phyloP scores from a whole-genome alignment of 495 filamentous ascomycete genomes.

The Friedmanniomyces simplex region DNA sequence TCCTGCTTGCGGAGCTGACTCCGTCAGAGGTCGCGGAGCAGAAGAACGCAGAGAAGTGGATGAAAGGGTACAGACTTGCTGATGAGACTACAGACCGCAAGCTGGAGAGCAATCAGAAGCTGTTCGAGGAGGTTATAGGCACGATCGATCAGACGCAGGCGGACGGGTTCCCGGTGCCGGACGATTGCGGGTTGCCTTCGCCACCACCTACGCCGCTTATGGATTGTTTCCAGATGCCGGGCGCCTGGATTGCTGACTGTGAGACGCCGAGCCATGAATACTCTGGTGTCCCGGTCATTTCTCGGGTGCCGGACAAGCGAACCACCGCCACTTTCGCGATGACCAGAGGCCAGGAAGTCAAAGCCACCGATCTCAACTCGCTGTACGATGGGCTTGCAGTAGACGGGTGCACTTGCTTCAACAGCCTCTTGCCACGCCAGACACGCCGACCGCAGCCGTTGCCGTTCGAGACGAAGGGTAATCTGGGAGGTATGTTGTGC shows the following conservation, averaged over 20 bases:
- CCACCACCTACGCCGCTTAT: not conserved
- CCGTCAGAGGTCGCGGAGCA: not conserved
- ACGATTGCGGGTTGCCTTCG: not conserved
- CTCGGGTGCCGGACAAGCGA: too few species aligned
- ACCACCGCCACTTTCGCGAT: too few species aligned
- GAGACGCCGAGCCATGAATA: too few species aligned
- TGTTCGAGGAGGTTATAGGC: not conserved
- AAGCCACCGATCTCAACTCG: not conserved
- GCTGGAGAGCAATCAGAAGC: not conserved
- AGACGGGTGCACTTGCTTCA: not conserved
- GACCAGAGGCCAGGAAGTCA: not conserved
- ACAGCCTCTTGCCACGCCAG: not conserved
- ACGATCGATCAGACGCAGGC: not conserved
- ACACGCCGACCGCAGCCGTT: not conserved
- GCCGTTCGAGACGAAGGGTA: not conserved
- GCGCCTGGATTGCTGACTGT: not conserved
- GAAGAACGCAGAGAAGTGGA: not conserved
- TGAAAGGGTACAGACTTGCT: not conserved
- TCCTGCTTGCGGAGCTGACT: slow-evolving; percentile 1
- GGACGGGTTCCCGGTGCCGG: not conserved
- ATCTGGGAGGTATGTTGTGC: slow-evolving; percentile 9
- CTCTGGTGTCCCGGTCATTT: too few species aligned
- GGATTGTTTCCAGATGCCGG: not conserved
- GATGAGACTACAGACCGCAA: not conserved
- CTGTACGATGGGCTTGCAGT: not conserved